Base-by-base conservation (phyloP, 2,329 filamentous ascomycete species). In the Colletotrichum musae region DNA sequence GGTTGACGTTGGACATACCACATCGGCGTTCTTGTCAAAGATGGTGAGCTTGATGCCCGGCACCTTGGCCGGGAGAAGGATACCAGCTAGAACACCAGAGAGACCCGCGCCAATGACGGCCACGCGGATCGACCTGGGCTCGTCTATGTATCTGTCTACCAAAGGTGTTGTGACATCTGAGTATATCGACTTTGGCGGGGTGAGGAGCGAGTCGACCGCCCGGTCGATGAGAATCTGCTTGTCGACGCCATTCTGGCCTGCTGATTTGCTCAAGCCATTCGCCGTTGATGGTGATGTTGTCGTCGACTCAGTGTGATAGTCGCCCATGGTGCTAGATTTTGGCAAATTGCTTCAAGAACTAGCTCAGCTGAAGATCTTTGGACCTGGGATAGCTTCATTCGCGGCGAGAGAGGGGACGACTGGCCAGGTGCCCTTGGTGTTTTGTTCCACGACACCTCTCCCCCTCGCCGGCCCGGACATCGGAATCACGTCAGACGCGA, bases 61-160 rank as follows among this genome's bases (percentile, higher is more conserved):
- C 0, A 94, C 88, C 72, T 94, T 94, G 10, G 82, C 85, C 0
- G 91, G 92, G 1, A 94, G 80, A 9, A 94, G 78, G 7, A 90
- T 84, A 0, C 91, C 92, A 1, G 92, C 88, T 5, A 87, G 86
- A 43, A 92, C 85, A 3, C 91, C 91, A 0, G 88, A 79, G 0
- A 93, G 78, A 0, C 91, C 91, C 9, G 89, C 90, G 1, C 91
- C 91, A 39, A 93, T 86, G 0, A 93, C 85, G 0, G 86, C 88
- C 1, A 92, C 89, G 57, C 84, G 82, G 45, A 87, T 77, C 6
- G 80, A 76, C 36, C 84, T 79, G 1, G 85, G 81, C 70, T 86
- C 78, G 64, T 88, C 86, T 41, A 87, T 82, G 52, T 79, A 78
- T 5, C 81, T 79, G 41, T 83, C 75, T 9, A 80, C 74, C 2